phyloP scores from a whole-genome alignment of 768 basidiomycete genomes.

The Lepiota venenata region DNA sequence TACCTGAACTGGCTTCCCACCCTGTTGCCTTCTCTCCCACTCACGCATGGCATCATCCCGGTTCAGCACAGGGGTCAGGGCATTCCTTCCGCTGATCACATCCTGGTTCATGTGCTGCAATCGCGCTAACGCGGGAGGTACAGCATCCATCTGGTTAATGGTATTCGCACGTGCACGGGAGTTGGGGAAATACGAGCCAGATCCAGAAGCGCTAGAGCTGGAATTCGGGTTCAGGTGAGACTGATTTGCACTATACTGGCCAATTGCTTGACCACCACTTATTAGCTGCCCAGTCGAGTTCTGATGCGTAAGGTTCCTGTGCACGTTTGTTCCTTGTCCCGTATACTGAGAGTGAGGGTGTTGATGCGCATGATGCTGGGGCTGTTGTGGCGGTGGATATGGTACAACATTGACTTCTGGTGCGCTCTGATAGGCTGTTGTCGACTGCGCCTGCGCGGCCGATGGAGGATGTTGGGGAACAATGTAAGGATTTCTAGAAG shows the following conservation, averaged over 20 bases:
- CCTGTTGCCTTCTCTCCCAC: slow-evolving; percentile 89
- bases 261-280: slow-evolving; percentile 22
- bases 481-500: slow-evolving; percentile 82
- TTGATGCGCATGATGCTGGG: slow-evolving; percentile 12
- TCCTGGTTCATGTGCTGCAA: slow-evolving; percentile 88
- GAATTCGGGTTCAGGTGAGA: slow-evolving; percentile 45
- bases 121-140: slow-evolving; percentile 93
- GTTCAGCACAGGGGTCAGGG: slow-evolving; percentile 90
- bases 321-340: not conserved
- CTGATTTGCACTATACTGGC: slow-evolving; percentile 25
- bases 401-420: slow-evolving; percentile 26
- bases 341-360: slow-evolving; percentile 5
- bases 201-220: slow-evolving; percentile 30
- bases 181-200: slow-evolving; percentile 67
- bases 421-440: slow-evolving; percentile 21
- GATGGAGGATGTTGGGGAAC: slow-evolving; percentile 43
- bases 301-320: slow-evolving; percentile 1
- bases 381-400: slow-evolving; percentile 17
- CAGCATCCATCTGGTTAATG: slow-evolving; percentile 80
- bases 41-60: slow-evolving; percentile 93
- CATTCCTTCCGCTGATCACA: slow-evolving; percentile 72
- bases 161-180: slow-evolving; percentile 85
- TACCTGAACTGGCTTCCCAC: slow-evolving; percentile 57
- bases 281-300: slow-evolving; percentile 43
- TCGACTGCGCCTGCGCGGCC: slow-evolving; percentile 21